Evolutionary conservation across 2,329 filamentous ascomycete genomes (phyloP).

Genomic region (Aspergillus sp.): DNA sequence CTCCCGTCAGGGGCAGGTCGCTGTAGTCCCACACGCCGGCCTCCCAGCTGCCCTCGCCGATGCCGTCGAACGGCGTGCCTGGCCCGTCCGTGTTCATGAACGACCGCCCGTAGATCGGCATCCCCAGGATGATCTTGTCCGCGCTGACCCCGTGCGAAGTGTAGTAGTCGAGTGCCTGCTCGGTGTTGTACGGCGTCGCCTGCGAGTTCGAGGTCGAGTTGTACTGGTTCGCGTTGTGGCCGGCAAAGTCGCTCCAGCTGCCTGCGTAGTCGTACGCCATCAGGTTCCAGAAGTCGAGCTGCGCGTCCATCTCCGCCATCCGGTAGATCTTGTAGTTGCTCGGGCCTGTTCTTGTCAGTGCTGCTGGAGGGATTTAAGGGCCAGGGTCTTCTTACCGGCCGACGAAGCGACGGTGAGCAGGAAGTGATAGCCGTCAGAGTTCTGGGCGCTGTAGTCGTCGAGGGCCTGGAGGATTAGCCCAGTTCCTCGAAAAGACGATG

Average conservation of each 20-base stretch:
- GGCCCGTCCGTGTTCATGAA: constrained; percentile 71
- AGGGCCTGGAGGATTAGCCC: constrained; percentile 21
- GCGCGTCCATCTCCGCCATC: constrained; percentile 36
- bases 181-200: constrained; percentile 70
- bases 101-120: constrained; percentile 84
- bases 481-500: neutral
- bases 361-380: neutral
- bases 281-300: constrained; percentile 44
- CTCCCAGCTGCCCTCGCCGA: constrained; percentile 77
- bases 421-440: constrained; percentile 33
- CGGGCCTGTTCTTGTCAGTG: constrained; percentile 22
- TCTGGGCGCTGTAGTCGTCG: constrained; percentile 30
- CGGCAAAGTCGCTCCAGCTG: constrained; percentile 62
- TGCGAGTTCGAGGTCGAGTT: constrained; percentile 47
- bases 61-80: constrained; percentile 59
- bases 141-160: constrained; percentile 52
- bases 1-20: constrained; percentile 60
- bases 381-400: constrained; percentile 30
- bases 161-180: constrained; percentile 63
- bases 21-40: constrained; percentile 83
- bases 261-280: constrained; percentile 88
- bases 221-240: constrained; percentile 74
- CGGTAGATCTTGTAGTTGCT: constrained; percentile 36
- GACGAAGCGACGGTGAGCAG: constrained; percentile 40
- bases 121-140: constrained; percentile 74